Evolutionary conservation across 2,329 filamentous ascomycete genomes (phyloP), one percentile per base, ranked within the genome.

Genomic region (Malbranchea zuffiana): DNA sequence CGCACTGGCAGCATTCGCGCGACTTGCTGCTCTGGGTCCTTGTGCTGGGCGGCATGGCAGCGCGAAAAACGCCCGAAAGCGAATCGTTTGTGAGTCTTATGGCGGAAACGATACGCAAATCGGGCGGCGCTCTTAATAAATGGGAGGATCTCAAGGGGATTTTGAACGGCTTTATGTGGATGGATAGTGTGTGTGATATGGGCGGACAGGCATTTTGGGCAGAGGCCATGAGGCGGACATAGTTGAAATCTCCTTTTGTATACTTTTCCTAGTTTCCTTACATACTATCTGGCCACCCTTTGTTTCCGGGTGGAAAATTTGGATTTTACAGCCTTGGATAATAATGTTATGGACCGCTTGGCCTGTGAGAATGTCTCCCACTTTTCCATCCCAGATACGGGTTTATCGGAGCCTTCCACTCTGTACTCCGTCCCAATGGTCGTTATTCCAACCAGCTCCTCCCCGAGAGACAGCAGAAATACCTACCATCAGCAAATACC

Each of bases 41-140:
- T 5, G 48, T 50, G 0, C 47, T 64, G 6, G 60, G 59, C 3
- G 59, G 56, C 3, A 61, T 65, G 15, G 57, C 60, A 2, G 54
- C 60, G 1, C 47, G 51, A 10, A 47, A 50, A n/a, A 46, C 46
- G 0, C 44, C 47, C 0, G 48, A 57, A 19, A 53, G 58, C 4
- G 27, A 41, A 2, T 63, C 57, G 54, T 64, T 57, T 33, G 49
- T 53, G 5, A 41, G 44, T 0, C 46, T 44, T 4, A 40, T 62
- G 1, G 39, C 42, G 3, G 42, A 53, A 11, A 42, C 50, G 2
- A 42, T 50, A 1, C 39, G 32, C 6, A 39, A 40, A 6, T 46
- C 39, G 10, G 41, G 45, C 3, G 12, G 18, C 8, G 27, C 21
- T 3, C 39, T 61, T 6, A 26, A 23, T 4, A 45, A 45, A 5